Base-by-base conservation (phyloP, 2,329 filamentous ascomycete genomes). In the Claviceps fusiformis region DNA sequence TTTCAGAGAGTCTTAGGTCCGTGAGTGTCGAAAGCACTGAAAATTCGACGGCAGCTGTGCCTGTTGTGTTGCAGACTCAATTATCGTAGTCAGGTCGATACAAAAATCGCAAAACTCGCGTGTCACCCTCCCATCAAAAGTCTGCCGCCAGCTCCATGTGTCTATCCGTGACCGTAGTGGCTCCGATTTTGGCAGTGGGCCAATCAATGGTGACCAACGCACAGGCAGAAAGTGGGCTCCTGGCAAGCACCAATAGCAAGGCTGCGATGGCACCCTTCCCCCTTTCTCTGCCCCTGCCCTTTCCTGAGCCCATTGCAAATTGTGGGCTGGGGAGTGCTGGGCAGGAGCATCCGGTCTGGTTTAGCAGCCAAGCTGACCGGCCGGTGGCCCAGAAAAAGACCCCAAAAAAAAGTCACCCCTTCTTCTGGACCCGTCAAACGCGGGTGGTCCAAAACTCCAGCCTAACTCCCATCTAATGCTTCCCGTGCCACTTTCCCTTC, bases 271-370 rank as follows among this genome's bases (percentile, higher is more conserved):
- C 66, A 65, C 66, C 66, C 64, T 72, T 71, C 70, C 72, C 72
- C 73, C 68, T 71, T 72, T 71, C 65, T 68, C 63, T 58, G 65
- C 62, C 69, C 70, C 68, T 71, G 68, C 66, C 65, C 65, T 67
- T 62, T 64, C 67, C 64, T 49, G 47, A 60, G 64, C 19, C 64
- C 60, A 70, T 63, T 68, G 73, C 9, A 76, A 77, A 76, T 76
- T 77, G 71, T 73, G 71, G 65, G 69, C 70, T 73, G 19, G 68
- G 67, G 68, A 69, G 67, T 67, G 39, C 10, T 5, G 24, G 67
- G 67, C 67, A 68, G 66, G 67, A 68, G 54, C 53, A 35, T 39
- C 37, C 37, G 11, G 35, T 24, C 47, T 54, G 53, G 35, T 24
- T 41, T 35, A 54, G 52, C 52, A 48, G 50, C 37, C 47, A 55